phyloP scores from a whole-genome alignment of 2,329 filamentous ascomycete genomes.

The Claviceps humidiphila region DNA sequence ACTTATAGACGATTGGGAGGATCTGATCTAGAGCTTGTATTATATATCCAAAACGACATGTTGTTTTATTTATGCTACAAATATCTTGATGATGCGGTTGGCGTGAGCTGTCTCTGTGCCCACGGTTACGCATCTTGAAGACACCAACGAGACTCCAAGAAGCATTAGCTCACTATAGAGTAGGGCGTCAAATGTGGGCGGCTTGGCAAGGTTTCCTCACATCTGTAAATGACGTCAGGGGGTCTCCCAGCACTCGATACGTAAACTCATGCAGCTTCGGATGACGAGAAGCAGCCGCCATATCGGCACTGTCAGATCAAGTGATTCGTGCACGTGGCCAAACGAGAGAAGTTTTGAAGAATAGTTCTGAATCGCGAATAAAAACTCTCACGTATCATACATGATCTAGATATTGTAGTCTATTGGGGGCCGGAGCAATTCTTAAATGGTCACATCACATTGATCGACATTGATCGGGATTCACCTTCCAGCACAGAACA shows the following conservation, averaged over 20 bases:
- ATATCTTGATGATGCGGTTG: not conserved
- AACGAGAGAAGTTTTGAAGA: constrained; percentile 23
- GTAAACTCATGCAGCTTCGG: constrained; percentile 10
- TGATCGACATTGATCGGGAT: too few species aligned
- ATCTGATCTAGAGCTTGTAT: too few species aligned
- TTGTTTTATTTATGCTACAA: too few species aligned
- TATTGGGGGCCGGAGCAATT: too few species aligned
- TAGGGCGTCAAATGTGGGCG: constrained; percentile 23
- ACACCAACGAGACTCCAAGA: not conserved
- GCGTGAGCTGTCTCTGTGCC: not conserved
- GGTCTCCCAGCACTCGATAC: not conserved
- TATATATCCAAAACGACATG: too few species aligned
- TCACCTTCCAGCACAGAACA: too few species aligned
- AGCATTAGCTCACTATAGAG: constrained; percentile 13
- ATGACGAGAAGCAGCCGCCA: constrained; percentile 24
- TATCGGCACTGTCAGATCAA: constrained; percentile 22
- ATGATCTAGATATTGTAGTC: too few species aligned
- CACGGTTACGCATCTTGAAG: too few species aligned
- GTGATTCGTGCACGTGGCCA: constrained; percentile 19
- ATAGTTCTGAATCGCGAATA: constrained; percentile 12
- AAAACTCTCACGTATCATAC: too few species aligned
- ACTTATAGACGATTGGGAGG: too few species aligned
- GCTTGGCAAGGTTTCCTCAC: not conserved
- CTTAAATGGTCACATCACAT: too few species aligned
- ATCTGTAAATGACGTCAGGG: not conserved